Percentiles rank a stretch among this genome's conserved stretches.
Conservation (phyloP, 371 early-diverging fungal genomes). For the Mucor plumbeus region DNA sequence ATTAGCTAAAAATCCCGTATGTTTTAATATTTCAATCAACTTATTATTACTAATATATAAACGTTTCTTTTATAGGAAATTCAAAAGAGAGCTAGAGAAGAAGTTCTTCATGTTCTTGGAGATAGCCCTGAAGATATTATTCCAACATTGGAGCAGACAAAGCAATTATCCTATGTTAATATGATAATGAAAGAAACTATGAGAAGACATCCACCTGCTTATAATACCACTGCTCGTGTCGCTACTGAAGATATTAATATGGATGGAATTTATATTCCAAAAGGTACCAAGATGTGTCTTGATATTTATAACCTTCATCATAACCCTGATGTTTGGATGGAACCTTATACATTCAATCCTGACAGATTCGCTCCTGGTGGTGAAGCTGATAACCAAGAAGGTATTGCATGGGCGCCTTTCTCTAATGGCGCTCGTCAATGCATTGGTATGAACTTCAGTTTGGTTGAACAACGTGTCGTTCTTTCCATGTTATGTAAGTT, state of each 20-base stretch:
- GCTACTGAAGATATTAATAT: constrained; percentile 41
- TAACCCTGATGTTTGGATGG: constrained; percentile 42
- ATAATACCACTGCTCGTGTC: constrained; percentile 26
- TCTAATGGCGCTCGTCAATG: constrained; percentile 57
- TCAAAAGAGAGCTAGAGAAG: constrained; percentile 55
- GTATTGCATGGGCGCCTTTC: constrained; percentile 55
- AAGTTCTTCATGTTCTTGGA: constrained; percentile 58
- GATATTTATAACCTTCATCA: constrained; percentile 44
- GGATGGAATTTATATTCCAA: constrained; percentile 48
- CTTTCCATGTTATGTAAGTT: constrained; percentile 42
- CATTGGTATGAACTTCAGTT: constrained; percentile 59
- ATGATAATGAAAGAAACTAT: constrained; percentile 49
- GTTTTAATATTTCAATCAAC: not conserved
- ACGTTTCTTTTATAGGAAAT: constrained; percentile 30
- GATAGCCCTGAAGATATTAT: constrained; percentile 44
- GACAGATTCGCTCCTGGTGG: constrained; percentile 52
- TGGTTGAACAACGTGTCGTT: constrained; percentile 54
- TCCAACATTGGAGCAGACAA: constrained; percentile 51
- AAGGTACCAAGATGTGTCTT: constrained; percentile 38
- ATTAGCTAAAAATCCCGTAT: constrained; percentile 52
- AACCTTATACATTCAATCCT: constrained; percentile 54
- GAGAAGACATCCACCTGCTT: constrained; percentile 43
- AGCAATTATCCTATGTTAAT: constrained; percentile 48
- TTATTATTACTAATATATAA: not conserved
- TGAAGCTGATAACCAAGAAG: constrained; percentile 31